Evolutionary conservation across 495 filamentous ascomycete genomes (phyloP).

Genomic region (Penicillium subrubescens): DNA sequence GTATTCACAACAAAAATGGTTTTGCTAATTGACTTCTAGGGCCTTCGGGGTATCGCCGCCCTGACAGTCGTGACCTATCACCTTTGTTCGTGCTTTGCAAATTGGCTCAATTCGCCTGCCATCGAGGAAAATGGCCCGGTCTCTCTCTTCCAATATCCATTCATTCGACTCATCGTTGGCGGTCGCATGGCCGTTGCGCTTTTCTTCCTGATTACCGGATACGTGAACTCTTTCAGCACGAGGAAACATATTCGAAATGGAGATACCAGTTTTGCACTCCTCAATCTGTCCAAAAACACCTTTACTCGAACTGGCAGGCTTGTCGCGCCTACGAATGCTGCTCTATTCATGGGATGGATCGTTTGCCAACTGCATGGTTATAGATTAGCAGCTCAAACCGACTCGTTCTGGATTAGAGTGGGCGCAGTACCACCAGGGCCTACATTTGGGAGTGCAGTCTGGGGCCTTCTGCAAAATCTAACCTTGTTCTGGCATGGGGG

Average conservation of each 20-base stretch:
- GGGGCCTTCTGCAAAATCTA: conserved; percentile 10
- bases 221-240: conserved; percentile 17
- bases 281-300: conserved; percentile 10
- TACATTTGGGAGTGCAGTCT: conserved; percentile 7
- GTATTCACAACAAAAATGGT: no score
- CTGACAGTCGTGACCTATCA: conserved; percentile 19
- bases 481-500: conserved; percentile 17
- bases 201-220: conserved; percentile 20
- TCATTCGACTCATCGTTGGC: conserved; percentile 13
- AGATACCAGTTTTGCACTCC: conserved; percentile 6
- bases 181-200: conserved; percentile 15
- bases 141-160: conserved; percentile 17
- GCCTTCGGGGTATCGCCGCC: conserved; percentile 16
- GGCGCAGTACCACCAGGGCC: conserved; percentile 10
- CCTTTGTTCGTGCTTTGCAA: conserved; percentile 18
- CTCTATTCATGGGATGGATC: conserved; percentile 7
- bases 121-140: conserved; percentile 7
- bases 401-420: conserved; percentile 13
- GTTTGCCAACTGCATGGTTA: conserved; percentile 18
- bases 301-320: conserved; percentile 12
- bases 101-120: conserved; percentile 20
- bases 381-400: conserved; percentile 8
- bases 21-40: conserved; percentile 8
- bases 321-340: conserved; percentile 13
- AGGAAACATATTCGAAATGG: conserved; percentile 13